Percentiles rank a stretch among this genome's conserved stretches.
Evolutionary conservation across 1,139 yeast genomes (phyloP).

Genomic region (Taphrina pruni): DNA sequence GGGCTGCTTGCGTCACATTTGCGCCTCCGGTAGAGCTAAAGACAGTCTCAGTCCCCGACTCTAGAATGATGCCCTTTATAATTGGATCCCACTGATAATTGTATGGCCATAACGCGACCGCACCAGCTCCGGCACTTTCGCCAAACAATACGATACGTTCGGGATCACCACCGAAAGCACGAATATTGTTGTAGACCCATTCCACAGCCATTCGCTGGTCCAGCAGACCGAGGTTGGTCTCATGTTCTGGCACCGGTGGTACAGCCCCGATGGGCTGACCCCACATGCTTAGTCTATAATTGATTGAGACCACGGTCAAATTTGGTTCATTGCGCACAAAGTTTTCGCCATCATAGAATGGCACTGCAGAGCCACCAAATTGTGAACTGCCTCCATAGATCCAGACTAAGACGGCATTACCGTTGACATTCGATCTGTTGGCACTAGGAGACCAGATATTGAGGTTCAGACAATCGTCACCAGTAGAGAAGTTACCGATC

Average conservation of each 20-base stretch:
- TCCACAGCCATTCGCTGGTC: slow-evolving; percentile 52
- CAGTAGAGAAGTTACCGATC: slow-evolving; percentile 41
- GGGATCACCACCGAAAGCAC: slow-evolving; percentile 53
- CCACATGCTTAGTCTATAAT: slow-evolving; percentile 1
- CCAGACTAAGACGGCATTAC: slow-evolving; percentile 48
- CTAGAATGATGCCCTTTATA: slow-evolving; percentile 1
- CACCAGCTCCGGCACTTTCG: slow-evolving; percentile 52
- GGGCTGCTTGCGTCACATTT: not conserved
- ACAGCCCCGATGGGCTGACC: not conserved
- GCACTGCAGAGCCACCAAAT: not conserved
- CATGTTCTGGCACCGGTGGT: slow-evolving; percentile 45
- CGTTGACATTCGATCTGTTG: not conserved
- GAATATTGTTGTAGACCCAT: slow-evolving; percentile 53
- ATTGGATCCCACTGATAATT: slow-evolving; percentile 19
- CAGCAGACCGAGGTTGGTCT: slow-evolving; percentile 50
- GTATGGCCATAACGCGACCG: not conserved
- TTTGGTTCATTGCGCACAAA: not conserved
- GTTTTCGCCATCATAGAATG: slow-evolving; percentile 3
- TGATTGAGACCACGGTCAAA: not conserved
- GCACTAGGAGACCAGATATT: slow-evolving; percentile 2
- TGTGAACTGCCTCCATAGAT: slow-evolving; percentile 54
- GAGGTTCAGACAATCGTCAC: slow-evolving; percentile 44
- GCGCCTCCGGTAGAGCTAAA: not conserved
- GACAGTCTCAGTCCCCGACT: slow-evolving; percentile 11
- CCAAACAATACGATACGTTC: slow-evolving; percentile 52